phyloP scores from a whole-genome alignment of 805 yeast genomes.

The Cyberlindnera sargentensis region DNA sequence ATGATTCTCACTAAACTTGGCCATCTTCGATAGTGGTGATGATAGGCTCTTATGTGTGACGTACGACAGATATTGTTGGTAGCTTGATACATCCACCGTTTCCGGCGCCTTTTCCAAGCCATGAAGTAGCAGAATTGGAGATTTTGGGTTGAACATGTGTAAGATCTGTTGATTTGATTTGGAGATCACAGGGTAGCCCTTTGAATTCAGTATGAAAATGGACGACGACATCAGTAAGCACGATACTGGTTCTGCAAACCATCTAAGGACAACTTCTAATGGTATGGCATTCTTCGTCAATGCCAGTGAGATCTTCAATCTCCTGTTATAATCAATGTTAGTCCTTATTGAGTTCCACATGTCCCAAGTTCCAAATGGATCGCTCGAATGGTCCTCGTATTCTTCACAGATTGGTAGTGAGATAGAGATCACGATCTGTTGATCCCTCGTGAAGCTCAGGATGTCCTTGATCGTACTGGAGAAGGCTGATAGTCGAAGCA shows the following conservation, averaged over 20 bases:
- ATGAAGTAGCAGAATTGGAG: constrained; percentile 42
- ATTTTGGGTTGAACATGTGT: constrained; percentile 35
- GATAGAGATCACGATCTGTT: constrained; percentile 31
- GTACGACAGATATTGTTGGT: constrained; percentile 37
- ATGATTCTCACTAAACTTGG: constrained; percentile 25
- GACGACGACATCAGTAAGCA: constrained; percentile 49
- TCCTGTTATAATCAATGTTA: constrained; percentile 44
- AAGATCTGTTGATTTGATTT: constrained; percentile 47
- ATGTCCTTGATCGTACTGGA: constrained; percentile 36
- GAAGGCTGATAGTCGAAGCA: constrained; percentile 43
- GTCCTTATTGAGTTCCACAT: constrained; percentile 63
- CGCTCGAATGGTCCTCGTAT: constrained; percentile 15
- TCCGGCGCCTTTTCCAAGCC: constrained; percentile 40
- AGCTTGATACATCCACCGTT: constrained; percentile 28
- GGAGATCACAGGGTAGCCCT: constrained; percentile 57
- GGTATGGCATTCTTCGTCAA: constrained; percentile 55
- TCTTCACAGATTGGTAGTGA: constrained; percentile 47
- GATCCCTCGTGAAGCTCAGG: constrained; percentile 24
- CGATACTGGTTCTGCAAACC: constrained; percentile 64
- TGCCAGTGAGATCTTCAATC: constrained; percentile 66
- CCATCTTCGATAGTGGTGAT: constrained; percentile 25
- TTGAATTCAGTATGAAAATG: constrained; percentile 50
- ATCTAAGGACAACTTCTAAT: constrained; percentile 47
- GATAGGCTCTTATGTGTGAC: constrained; percentile 28
- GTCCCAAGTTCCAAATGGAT: constrained; percentile 57